These are phyloP conservation scores for Spergularia azorica DNA, from an alignment of 179 eudicot genomes.

Conservation along the genomic window DNA sequence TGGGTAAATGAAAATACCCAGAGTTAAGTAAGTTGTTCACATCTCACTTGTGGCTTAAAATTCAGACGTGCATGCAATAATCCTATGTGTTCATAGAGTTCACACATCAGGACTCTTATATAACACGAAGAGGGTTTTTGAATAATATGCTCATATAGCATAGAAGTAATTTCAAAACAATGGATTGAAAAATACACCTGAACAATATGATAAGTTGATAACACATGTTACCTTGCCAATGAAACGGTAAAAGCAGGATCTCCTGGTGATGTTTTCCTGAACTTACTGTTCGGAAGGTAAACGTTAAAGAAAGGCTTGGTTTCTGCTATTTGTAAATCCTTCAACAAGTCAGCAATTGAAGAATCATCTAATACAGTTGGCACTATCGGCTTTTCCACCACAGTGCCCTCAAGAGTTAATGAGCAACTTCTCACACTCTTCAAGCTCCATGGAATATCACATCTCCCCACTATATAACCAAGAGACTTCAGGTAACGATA, in stretches of 20 bases:
- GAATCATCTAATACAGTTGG: slow-evolving; percentile 16
- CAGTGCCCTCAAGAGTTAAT: slow-evolving; percentile 25
- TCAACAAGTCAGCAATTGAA: slow-evolving; percentile 41
- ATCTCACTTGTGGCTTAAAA: not conserved
- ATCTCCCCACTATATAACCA: slow-evolving; percentile 78
- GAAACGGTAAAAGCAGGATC: slow-evolving; percentile 63
- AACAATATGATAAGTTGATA: not conserved
- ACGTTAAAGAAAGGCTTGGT: slow-evolving; percentile 63
- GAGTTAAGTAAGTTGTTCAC: not conserved
- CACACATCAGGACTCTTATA: not conserved
- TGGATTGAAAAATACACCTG: not conserved
- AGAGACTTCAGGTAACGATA: slow-evolving; percentile 78
- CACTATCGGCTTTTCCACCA: slow-evolving; percentile 8
- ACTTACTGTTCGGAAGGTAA: slow-evolving; percentile 72
- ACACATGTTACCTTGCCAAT: slow-evolving; percentile 53
- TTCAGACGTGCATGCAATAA: not conserved
- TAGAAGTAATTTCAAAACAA: not conserved
- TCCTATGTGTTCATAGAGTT: not conserved
- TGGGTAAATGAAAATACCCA: not conserved
- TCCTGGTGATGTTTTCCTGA: slow-evolving; percentile 84
- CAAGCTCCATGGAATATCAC: slow-evolving; percentile 62
- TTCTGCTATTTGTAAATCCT: slow-evolving; percentile 47
- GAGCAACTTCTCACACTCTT: slow-evolving; percentile 40
- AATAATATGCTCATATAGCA: not conserved
- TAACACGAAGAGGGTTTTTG: not conserved